Conservation (phyloP, 2,329 filamentous ascomycete species). For the Cryphonectria carpinicola region DNA sequence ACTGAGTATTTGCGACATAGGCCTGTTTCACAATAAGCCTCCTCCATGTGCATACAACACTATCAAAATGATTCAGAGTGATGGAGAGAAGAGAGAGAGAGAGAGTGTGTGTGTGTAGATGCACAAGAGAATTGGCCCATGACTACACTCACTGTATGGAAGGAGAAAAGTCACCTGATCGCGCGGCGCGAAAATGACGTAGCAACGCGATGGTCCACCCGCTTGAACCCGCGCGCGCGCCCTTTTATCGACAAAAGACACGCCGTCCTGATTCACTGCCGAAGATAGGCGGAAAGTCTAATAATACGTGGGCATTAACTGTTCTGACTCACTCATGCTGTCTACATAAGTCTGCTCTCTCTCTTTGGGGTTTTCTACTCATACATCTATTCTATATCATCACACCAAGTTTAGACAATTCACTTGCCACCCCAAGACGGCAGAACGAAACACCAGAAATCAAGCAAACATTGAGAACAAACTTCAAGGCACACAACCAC, state of each 20-base stretch:
- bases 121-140: neutral
- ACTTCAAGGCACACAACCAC: neutral
- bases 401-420: neutral
- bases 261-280: constrained; percentile 23
- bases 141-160: too few species aligned
- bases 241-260: constrained; percentile 24
- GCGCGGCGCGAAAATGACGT: constrained; percentile 14
- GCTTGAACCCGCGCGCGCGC: constrained; percentile 19
- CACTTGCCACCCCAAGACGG: neutral
- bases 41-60: neutral
- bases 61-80: neutral
- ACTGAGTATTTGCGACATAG: neutral
- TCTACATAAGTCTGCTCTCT: too few species aligned
- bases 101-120: too few species aligned
- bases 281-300: neutral
- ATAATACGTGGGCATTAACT: neutral
- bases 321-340: neutral
- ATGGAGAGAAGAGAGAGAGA: too few species aligned
- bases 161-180: constrained; percentile 11
- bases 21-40: neutral
- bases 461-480: neutral
- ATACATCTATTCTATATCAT: neutral
- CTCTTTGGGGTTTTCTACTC: neutral
- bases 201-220: constrained; percentile 4
- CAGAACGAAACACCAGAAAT: neutral